These are phyloP conservation scores for Fusarium liriodendri DNA, from an alignment of 2,329 filamentous ascomycete species.

Conservation along the genomic window DNA sequence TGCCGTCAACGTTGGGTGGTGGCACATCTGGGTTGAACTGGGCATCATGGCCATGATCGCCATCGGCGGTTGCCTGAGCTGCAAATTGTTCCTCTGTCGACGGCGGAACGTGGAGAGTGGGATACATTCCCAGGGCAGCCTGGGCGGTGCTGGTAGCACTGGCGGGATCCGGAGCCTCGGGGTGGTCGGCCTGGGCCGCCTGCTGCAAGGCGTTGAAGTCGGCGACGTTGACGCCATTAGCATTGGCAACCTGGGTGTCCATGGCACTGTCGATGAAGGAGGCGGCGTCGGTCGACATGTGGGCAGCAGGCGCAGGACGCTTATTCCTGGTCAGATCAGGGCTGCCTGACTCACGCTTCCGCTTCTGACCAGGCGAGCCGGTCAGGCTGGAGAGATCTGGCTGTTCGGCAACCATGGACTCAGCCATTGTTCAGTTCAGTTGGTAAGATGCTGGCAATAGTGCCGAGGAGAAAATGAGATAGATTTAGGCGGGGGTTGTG, in stretches of 20 bases:
- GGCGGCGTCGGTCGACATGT: constrained; percentile 60
- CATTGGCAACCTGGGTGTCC: constrained; percentile 54
- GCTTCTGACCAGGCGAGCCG: constrained; percentile 62
- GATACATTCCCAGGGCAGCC: constrained; percentile 70
- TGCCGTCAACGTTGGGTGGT: constrained; percentile 43
- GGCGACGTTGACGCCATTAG: constrained; percentile 60
- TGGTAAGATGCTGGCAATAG: constrained; percentile 1
- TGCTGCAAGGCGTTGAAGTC: constrained; percentile 69
- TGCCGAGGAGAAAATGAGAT: constrained; percentile 1
- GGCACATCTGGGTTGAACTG: constrained; percentile 49
- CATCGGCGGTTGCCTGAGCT: constrained; percentile 57
- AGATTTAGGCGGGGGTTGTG: constrained; percentile 8
- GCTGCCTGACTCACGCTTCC: constrained; percentile 65
- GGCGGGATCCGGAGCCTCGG: constrained; percentile 60
- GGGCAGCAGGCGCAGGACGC: constrained; percentile 58
- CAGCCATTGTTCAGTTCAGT: constrained; percentile 56
- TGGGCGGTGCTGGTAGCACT: constrained; percentile 70
- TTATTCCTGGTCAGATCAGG: constrained; percentile 63
- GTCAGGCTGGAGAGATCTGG: constrained; percentile 57
- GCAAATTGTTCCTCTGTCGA: constrained; percentile 71
- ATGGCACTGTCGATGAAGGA: constrained; percentile 67
- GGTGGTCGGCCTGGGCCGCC: constrained; percentile 60
- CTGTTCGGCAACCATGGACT: constrained; percentile 59
- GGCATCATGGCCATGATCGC: constrained; percentile 48
- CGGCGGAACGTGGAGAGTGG: constrained; percentile 67